A percentile compares a stretch with the other conserved stretches of the same genome.
Evolutionary conservation across 2,329 filamentous ascomycete species (phyloP).

Genomic region (Daldinia sp.): DNA sequence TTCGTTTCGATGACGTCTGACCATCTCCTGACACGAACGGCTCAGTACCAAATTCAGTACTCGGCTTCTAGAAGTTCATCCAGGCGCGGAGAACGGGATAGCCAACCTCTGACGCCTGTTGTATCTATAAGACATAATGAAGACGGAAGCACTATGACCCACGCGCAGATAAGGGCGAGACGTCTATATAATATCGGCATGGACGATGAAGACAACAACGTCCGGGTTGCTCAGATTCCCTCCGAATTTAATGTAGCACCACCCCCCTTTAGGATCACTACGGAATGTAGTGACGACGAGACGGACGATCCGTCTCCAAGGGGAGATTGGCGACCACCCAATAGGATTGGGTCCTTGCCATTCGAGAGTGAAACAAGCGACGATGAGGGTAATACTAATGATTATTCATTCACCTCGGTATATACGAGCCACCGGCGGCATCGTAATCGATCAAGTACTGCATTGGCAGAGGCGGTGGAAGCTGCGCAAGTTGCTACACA

Average conservation of each 20-base stretch:
- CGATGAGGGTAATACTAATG: conserved; percentile 53
- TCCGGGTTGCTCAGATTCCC: conserved; percentile 67
- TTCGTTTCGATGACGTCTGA: conserved; percentile 90
- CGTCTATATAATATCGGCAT: conserved; percentile 59
- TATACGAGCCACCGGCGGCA: conserved; percentile 49
- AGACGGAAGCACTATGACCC: conserved; percentile 63
- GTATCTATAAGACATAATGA: conserved; percentile 66
- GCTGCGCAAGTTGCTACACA: conserved; percentile 66
- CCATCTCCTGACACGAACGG: conserved; percentile 78
- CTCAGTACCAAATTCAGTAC: conserved; percentile 81
- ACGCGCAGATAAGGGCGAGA: conserved; percentile 58
- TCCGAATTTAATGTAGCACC: conserved; percentile 63
- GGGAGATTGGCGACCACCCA: conserved; percentile 58
- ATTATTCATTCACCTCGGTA: conserved; percentile 50
- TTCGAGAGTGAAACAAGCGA: conserved; percentile 64
- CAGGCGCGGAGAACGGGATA: conserved; percentile 46
- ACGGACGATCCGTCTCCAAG: conserved; percentile 54
- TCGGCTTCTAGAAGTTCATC: conserved; percentile 49
- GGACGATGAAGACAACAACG: conserved; percentile 59
- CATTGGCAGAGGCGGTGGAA: conserved; percentile 58
- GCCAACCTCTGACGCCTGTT: conserved; percentile 54
- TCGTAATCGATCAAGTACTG: conserved; percentile 48
- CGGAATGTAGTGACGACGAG: conserved; percentile 72
- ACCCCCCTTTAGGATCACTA: conserved; percentile 67
- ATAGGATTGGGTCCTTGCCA: conserved; percentile 66